Evolutionary conservation across 225 moss, liverwort and hornwort genomes (phyloP).

Genomic region (Bryoerythrophyllum caledonicum): DNA sequence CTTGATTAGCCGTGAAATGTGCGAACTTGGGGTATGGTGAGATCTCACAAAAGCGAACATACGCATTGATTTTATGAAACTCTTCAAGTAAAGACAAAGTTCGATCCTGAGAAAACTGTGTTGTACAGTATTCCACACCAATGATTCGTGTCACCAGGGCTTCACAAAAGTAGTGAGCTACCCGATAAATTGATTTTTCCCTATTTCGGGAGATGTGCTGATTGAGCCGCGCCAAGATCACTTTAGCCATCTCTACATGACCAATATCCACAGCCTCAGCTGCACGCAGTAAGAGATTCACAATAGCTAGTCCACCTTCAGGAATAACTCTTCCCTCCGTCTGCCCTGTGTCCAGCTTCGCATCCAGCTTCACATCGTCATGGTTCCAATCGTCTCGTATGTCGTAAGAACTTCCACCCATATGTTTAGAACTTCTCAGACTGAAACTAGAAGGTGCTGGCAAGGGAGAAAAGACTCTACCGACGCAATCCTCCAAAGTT

Average conservation of each 20-base stretch:
- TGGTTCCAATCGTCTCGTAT: constrained; percentile 6
- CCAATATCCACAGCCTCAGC: constrained; percentile 59
- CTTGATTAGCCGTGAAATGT: constrained; percentile 65
- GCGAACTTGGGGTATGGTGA: constrained; percentile 63
- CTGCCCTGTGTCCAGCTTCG: constrained; percentile 36
- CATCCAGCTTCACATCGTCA: constrained; percentile 32
- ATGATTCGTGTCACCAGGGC: constrained; percentile 44
- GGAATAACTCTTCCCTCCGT: constrained; percentile 27
- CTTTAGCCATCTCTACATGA: constrained; percentile 54
- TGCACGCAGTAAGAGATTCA: constrained; percentile 49
- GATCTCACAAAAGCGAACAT: constrained; percentile 54
- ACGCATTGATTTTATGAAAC: constrained; percentile 47
- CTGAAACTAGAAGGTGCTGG: constrained; percentile 10
- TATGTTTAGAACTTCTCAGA: neutral
- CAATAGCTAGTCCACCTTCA: constrained; percentile 41
- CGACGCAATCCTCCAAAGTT: no score
- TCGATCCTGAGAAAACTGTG: constrained; percentile 32
- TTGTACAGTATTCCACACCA: constrained; percentile 27
- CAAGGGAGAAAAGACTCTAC: constrained; percentile 31
- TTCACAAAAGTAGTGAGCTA: constrained; percentile 56
- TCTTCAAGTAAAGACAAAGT: constrained; percentile 35
- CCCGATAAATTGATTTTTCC: constrained; percentile 56
- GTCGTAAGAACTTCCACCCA: neutral
- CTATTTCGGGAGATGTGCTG: constrained; percentile 52
- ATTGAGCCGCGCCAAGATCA: constrained; percentile 76